Evolutionary conservation across 2,329 filamentous ascomycete species (phyloP), one percentile per base, ranked within the genome.

Genomic region (Sclerotinia borealis): DNA sequence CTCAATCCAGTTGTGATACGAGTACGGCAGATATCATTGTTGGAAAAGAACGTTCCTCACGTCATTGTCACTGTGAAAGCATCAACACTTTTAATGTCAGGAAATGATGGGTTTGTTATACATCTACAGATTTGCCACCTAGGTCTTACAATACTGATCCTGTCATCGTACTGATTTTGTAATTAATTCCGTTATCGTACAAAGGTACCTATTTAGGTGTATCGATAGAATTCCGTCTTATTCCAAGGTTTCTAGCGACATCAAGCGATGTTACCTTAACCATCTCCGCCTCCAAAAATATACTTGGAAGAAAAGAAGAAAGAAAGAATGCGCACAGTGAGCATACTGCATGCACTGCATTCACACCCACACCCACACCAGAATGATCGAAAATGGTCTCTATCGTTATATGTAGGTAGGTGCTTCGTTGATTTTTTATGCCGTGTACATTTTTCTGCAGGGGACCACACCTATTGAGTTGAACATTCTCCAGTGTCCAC

Each of bases 241-340:
- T 22, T 27, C 25, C 50, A 39, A 54, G 34, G 50, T 27, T 22
- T 56, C 37, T 56, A 43, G 37, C 27, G 19, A 22, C 19, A 34
- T 43, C 11, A 3, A 48, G 22, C 49, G 59, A 62, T 62, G 59
- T 62, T 47, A 48, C 59, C 31, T 48, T 22, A 47, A 55, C 31
- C 37, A 47, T 54, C 59, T 48, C 37, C 25, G 37, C 39, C 11
- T 47, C 50, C 50, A 34, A 62, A 56, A 62, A 56, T 62, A 62
- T 25, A 27, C 49, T 27, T 13, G 31, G 22, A 31, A 61, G 22
- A 29, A 54, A 36, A 54, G 50, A 54, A 54, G 50, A 39, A 27
- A n/a, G n/a, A n/a, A n/a, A n/a, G n/a, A n/a, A n/a, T n/a, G n/a
- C 54, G 48, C 49, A 29, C 48, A 45, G 50, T 9, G 5, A 47